These are phyloP conservation scores for Hyphodiscus hymeniophilus DNA, from an alignment of 495 filamentous ascomycete genomes.

Conservation along the genomic window DNA sequence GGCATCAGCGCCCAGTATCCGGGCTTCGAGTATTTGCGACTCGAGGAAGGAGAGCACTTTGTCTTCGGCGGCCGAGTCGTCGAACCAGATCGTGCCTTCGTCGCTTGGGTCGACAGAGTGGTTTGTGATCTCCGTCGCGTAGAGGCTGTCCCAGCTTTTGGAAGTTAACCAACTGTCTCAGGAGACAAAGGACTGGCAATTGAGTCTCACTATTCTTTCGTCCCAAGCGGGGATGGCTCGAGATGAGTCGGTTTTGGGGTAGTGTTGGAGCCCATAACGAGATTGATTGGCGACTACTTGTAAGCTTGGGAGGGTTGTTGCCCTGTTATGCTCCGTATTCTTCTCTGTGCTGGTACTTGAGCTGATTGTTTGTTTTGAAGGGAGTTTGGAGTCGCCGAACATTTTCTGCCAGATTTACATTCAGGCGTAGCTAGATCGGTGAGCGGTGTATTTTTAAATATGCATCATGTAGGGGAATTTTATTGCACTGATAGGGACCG, in stretches of 20 bases:
- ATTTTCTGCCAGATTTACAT: too few relatives aligned
- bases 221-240: slow-evolving; percentile 55
- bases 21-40: slow-evolving; percentile 13
- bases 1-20: slow-evolving; percentile 1
- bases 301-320: too few relatives aligned
- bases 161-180: neutral
- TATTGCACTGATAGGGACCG: too few relatives aligned
- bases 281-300: neutral
- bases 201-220: slow-evolving; percentile 56
- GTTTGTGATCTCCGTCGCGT: slow-evolving; percentile 52
- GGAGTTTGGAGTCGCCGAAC: too few relatives aligned
- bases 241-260: slow-evolving; percentile 34
- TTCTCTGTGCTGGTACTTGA: too few relatives aligned
- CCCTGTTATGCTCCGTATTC: too few relatives aligned
- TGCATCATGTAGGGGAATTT: too few relatives aligned
- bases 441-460: too few relatives aligned
- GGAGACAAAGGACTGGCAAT: neutral
- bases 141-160: slow-evolving; percentile 60
- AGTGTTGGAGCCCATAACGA: slow-evolving; percentile 4
- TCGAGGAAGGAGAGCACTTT: slow-evolving; percentile 50
- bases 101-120: slow-evolving; percentile 51
- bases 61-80: slow-evolving; percentile 58
- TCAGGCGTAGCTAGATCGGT: too few relatives aligned
- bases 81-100: slow-evolving; percentile 69
- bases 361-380: too few relatives aligned